A percentile compares a stretch with the other conserved stretches of the same genome.
Conservation (phyloP, 2,329 filamentous ascomycete species). For the Cladosporium sp. region DNA sequence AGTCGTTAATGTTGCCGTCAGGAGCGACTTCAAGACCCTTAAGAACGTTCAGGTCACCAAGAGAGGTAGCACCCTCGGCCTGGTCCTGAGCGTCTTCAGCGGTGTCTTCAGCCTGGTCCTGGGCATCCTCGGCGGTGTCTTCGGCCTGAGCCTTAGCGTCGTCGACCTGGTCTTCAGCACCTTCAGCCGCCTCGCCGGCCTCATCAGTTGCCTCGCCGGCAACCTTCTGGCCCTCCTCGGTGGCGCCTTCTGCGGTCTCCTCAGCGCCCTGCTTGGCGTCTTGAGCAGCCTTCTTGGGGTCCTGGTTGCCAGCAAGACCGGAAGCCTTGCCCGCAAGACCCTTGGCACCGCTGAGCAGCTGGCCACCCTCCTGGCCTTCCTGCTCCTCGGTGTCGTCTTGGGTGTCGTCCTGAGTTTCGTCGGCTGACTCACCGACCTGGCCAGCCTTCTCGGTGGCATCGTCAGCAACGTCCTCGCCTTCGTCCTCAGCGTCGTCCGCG, state of each 20-base stretch:
- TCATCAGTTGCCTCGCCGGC: constrained; percentile 32
- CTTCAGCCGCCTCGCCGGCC: constrained; percentile 28
- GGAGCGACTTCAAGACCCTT: constrained; percentile 51
- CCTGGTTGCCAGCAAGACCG: constrained; percentile 42
- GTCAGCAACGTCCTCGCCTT: constrained; percentile 34
- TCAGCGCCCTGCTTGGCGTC: constrained; percentile 30
- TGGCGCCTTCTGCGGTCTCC: constrained; percentile 29
- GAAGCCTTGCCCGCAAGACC: constrained; percentile 45
- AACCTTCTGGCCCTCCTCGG: constrained; percentile 30
- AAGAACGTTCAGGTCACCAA: constrained; percentile 40
- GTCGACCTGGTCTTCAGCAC: constrained; percentile 24
- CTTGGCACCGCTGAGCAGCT: constrained; percentile 41
- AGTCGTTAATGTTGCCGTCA: constrained; percentile 51
- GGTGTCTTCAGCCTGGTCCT: constrained; percentile 24
- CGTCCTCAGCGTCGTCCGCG: constrained; percentile 36
- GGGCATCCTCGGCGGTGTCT: constrained; percentile 21
- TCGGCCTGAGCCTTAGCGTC: constrained; percentile 24
- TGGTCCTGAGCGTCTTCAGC: constrained; percentile 16
- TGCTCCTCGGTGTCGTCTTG: constrained; percentile 26
- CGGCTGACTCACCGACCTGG: constrained; percentile 30
- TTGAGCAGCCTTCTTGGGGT: constrained; percentile 31
- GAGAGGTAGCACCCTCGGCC: constrained; percentile 32
- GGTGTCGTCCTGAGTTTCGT: constrained; percentile 26
- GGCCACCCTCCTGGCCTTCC: constrained; percentile 28
- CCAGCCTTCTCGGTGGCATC: constrained; percentile 42